Evolutionary conservation across 2,329 filamentous ascomycete genomes (phyloP).

Genomic region (Chrysosporium keratinophilum): DNA sequence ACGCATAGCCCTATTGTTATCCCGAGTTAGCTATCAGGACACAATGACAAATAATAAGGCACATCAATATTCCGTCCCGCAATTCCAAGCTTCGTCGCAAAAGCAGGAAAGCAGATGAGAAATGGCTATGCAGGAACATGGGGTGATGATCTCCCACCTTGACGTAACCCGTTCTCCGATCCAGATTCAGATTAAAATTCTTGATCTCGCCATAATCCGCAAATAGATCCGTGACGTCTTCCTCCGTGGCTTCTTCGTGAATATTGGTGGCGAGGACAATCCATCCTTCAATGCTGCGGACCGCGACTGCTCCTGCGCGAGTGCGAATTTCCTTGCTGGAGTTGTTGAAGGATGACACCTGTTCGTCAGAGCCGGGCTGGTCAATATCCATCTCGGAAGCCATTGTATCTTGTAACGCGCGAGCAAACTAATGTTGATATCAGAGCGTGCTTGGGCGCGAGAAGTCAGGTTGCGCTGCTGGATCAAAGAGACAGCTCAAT

Average conservation of each 20-base stretch:
- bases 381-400: constrained; percentile 40
- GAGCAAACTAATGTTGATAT: background rate
- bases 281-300: constrained; percentile 60
- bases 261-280: constrained; percentile 60
- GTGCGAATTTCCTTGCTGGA: constrained; percentile 35
- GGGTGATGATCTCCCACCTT: constrained; percentile 41
- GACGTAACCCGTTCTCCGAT: constrained; percentile 56
- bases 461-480: background rate
- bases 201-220: constrained; percentile 58
- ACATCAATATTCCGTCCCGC: too few species aligned
- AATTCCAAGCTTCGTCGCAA: background rate
- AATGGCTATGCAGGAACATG: background rate
- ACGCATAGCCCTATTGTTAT: constrained; percentile 49
- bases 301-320: constrained; percentile 42
- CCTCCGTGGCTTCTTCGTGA: constrained; percentile 57
- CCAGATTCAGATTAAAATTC: constrained; percentile 56
- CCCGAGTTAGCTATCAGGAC: background rate
- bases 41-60: too few species aligned
- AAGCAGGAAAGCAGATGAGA: background rate
- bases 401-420: constrained; percentile 22
- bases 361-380: constrained; percentile 23
- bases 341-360: constrained; percentile 23
- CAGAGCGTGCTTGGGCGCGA: background rate
- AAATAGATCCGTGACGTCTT: constrained; percentile 56
- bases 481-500: background rate